Conservation (phyloP, 257 asterid genomes). For the Nicotiana sylvestris region DNA sequence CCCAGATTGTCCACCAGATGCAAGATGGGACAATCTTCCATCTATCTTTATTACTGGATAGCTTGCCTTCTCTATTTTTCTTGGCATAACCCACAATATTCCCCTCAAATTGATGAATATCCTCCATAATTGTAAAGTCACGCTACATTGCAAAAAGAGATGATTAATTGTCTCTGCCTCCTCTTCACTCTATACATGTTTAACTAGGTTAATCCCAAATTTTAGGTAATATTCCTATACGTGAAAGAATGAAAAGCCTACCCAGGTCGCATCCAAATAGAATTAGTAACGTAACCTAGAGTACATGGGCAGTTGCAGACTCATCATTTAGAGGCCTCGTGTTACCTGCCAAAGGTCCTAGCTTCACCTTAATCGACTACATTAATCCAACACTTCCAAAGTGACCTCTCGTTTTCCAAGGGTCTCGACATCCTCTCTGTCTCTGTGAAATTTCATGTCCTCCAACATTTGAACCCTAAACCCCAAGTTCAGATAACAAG, state of each 20-base stretch:
- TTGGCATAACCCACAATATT: too few relatives aligned
- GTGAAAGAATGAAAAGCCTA: neutral
- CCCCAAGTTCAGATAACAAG: neutral
- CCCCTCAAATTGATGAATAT: too few relatives aligned
- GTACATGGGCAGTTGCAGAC: neutral
- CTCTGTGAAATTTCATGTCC: neutral
- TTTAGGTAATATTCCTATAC: neutral
- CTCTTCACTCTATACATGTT: too few relatives aligned
- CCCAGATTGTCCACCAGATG: too few relatives aligned
- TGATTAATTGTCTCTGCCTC: too few relatives aligned
- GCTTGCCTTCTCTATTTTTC: too few relatives aligned
- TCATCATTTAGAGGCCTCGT: neutral
- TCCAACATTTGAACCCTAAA: neutral
- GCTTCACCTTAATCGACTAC: neutral
- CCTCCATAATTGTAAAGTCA: too few relatives aligned
- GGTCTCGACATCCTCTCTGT: neutral
- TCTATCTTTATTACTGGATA: too few relatives aligned
- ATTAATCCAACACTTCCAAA: too few relatives aligned
- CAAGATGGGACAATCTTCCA: too few relatives aligned
- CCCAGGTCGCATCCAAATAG: neutral
- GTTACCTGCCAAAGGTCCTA: neutral
- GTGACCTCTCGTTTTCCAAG: neutral
- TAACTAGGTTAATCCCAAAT: too few relatives aligned
- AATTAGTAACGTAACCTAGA: neutral
- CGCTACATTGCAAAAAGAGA: too few relatives aligned